Evolutionary conservation across 73 alveolate genomes (phyloP).

Genomic region (Paramecium caudatum): DNA sequence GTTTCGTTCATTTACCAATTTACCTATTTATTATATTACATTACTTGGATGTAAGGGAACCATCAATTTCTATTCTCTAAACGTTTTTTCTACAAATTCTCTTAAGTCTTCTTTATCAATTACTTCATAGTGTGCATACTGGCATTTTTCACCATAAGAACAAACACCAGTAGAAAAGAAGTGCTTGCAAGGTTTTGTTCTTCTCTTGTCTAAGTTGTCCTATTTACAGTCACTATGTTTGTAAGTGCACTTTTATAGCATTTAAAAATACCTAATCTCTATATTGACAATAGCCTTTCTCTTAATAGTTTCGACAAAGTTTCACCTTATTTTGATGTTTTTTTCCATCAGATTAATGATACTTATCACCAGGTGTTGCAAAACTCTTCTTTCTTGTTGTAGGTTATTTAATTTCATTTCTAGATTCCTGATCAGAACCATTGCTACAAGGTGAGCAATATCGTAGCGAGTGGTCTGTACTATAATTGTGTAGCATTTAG

Average conservation of each 20-base stretch:
- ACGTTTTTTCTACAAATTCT: slow-evolving; percentile 45
- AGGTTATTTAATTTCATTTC: slow-evolving; percentile 30
- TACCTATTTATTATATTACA: not conserved
- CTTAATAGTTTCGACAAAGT: slow-evolving; percentile 40
- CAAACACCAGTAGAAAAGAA: slow-evolving; percentile 52
- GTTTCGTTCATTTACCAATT: not conserved
- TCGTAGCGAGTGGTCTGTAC: slow-evolving; percentile 44
- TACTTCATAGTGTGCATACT: slow-evolving; percentile 20
- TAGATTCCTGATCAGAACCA: not conserved
- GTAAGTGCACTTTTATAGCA: slow-evolving; percentile 41
- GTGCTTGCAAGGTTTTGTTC: slow-evolving; percentile 54
- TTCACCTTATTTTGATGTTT: not conserved
- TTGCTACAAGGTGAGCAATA: not conserved
- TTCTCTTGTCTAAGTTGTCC: not conserved
- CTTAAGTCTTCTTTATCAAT: slow-evolving; percentile 17
- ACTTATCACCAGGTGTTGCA: slow-evolving; percentile 37
- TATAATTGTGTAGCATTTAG: slow-evolving; percentile 6
- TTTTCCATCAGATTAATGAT: slow-evolving; percentile 22
- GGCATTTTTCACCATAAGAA: slow-evolving; percentile 54
- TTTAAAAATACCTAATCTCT: slow-evolving; percentile 45
- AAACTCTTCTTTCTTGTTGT: slow-evolving; percentile 4
- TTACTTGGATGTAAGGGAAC: slow-evolving; percentile 69
- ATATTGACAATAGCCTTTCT: slow-evolving; percentile 44
- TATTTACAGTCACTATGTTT: not conserved
- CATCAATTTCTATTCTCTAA: slow-evolving; percentile 42